These are phyloP conservation scores for Coniferiporia weirii DNA, from an alignment of 1,284 basidiomycete species.

Conservation along the genomic window DNA sequence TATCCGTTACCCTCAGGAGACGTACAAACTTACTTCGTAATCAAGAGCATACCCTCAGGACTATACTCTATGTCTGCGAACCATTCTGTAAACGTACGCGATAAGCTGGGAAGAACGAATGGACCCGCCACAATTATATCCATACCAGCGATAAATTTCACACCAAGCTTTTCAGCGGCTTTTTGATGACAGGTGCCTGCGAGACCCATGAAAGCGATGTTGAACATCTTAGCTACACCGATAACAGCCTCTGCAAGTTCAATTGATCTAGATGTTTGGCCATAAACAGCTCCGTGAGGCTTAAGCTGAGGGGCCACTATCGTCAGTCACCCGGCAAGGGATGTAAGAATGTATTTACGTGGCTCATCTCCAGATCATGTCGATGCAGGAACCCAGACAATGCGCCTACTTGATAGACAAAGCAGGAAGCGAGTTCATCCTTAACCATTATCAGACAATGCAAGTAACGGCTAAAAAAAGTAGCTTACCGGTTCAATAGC, in stretches of 20 bases:
- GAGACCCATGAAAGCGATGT: conserved; percentile 52
- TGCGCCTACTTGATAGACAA: conserved; percentile 60
- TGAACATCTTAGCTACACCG: conserved; percentile 44
- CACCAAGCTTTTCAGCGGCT: conserved; percentile 45
- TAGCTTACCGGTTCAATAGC: conserved; percentile 44
- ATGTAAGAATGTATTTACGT: conserved; percentile 32
- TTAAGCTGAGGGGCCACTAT: conserved; percentile 32
- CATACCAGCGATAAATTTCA: conserved; percentile 56
- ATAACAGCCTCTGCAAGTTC: conserved; percentile 48
- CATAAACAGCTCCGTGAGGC: conserved; percentile 54
- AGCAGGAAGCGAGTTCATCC: conserved; percentile 54
- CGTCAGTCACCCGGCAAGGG: background rate
- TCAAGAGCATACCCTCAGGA: conserved; percentile 47
- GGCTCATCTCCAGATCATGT: conserved; percentile 44
- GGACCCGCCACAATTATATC: background rate
- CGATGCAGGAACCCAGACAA: conserved; percentile 49
- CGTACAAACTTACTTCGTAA: conserved; percentile 42
- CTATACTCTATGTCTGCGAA: conserved; percentile 58
- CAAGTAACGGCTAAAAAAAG: background rate
- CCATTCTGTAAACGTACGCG: conserved; percentile 40
- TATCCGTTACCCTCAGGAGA: background rate
- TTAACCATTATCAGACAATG: conserved; percentile 17
- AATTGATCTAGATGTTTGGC: conserved; percentile 47
- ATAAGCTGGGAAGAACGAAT: background rate
- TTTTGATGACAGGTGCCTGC: conserved; percentile 54